Percentiles rank a stretch among this genome's conserved stretches.
These are phyloP conservation scores for Schizopora paradoxa DNA, from an alignment of 1,284 basidiomycete species.

Conservation along the genomic window DNA sequence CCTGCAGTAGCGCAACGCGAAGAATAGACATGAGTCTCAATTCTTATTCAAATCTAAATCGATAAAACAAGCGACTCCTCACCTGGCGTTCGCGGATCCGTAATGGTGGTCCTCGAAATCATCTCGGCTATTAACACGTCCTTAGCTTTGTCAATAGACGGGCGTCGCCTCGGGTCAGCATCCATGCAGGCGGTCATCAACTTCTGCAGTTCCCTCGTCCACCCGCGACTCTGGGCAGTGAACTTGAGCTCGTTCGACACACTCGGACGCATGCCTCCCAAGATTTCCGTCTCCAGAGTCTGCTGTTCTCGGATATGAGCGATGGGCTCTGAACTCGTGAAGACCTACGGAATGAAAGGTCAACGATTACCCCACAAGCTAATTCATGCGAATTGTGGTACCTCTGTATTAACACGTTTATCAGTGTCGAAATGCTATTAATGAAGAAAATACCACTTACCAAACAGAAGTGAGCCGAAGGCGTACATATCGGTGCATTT, in stretches of 20 bases:
- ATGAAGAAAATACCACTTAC: background rate
- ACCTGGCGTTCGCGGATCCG: background rate
- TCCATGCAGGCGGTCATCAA: background rate
- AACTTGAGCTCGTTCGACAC: conserved; percentile 5
- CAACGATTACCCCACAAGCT: background rate
- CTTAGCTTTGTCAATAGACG: background rate
- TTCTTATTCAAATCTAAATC: too few species aligned
- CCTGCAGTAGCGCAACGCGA: too few species aligned
- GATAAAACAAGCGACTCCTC: background rate
- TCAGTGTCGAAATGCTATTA: background rate
- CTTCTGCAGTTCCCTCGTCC: background rate
- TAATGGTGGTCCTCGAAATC: background rate
- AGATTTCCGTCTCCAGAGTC: conserved; percentile 3
- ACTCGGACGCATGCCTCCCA: conserved; percentile 4
- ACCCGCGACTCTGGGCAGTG: background rate
- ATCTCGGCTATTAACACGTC: background rate
- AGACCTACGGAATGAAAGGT: conserved; percentile 1
- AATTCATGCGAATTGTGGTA: background rate
- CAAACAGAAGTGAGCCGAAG: background rate
- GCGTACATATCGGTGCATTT: conserved; percentile 2
- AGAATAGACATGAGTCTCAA: too few species aligned
- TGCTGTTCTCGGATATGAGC: conserved; percentile 1
- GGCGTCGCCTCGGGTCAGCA: conserved; percentile 1
- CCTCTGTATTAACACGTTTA: background rate
- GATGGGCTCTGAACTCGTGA: conserved; percentile 1